Evolutionary conservation across 805 yeast genomes (phyloP), one percentile per base, ranked within the genome.

Genomic region (Kodamaea kakaduensis): DNA sequence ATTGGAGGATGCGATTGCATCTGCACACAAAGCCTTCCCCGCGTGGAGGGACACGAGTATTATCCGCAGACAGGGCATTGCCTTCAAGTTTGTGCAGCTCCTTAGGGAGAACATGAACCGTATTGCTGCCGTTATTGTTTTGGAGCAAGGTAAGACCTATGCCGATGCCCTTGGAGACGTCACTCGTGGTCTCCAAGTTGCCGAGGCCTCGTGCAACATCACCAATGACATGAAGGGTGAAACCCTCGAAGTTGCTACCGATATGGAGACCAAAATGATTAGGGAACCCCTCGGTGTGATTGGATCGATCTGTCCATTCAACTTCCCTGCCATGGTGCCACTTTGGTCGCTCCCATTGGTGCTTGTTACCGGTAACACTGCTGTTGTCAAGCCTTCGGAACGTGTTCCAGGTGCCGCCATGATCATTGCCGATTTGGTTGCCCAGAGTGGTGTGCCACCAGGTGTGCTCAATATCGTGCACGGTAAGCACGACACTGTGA

Each of bases 271-370:
- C 19, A 71, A 78, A 48, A 78, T 79, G 84, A 82, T 67, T 33
- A 73, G 88, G 48, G 82, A 77, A 56, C 86, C 86, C 28, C 64
- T 81, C 41, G 90, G 90, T 20, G 84, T 82, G 6, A 75, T 82
- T 41, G 87, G 81, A 10, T 82, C 88, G 16, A 83, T 82, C 50
- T 77, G 83, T 45, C 90, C 90, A 14, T 82, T 82, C 67, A 82
- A 82, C 64, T 82, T 82, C 75, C 90, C 90, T 17, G 89, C 86
- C 28, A 82, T 82, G 90, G 84, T 84, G 47, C 82, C 82, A 7
- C 65, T 78, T 47, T 78, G 84, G 84, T 69, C 79, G 17, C 61
- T 78, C 37, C 84, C 84, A 6, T 65, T 78, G 44, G 63, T 74
- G 9, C 65, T 79, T 39, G 82, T 73, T 31, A 80, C 87, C 15